Evolutionary conservation across 768 basidiomycete genomes (phyloP).

Genomic region (Daedaleopsis nitida): DNA sequence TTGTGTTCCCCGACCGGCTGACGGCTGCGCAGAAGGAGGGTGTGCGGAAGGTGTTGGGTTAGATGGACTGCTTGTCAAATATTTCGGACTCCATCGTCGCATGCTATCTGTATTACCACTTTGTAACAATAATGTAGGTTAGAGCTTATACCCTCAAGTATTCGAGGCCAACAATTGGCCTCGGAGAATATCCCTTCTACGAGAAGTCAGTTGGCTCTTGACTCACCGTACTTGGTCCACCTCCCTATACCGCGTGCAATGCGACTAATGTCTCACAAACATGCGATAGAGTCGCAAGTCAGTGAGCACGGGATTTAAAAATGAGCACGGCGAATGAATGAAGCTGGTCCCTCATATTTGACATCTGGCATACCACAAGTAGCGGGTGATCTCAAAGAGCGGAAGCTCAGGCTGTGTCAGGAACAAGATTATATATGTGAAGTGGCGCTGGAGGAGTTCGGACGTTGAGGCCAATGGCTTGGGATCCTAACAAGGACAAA

Average conservation of each 20-base stretch:
- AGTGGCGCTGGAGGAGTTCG: background rate
- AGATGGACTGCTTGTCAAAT: background rate
- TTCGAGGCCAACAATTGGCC: too few relatives aligned
- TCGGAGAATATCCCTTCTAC: too few relatives aligned
- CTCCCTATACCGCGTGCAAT: too few relatives aligned
- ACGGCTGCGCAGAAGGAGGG: slow-evolving; percentile 81
- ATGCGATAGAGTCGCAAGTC: too few relatives aligned
- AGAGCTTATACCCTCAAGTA: slow-evolving; percentile 13
- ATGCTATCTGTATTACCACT: slow-evolving; percentile 13
- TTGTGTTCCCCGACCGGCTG: slow-evolving; percentile 79
- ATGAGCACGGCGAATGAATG: too few relatives aligned
- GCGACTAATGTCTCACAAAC: too few relatives aligned
- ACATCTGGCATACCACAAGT: too few relatives aligned
- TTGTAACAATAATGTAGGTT: slow-evolving; percentile 12
- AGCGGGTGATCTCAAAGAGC: background rate
- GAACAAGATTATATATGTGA: background rate
- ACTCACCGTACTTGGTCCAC: too few relatives aligned
- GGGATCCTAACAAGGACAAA: slow-evolving; percentile 26
- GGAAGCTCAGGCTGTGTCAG: background rate
- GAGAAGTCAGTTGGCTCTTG: too few relatives aligned
- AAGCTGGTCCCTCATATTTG: too few relatives aligned
- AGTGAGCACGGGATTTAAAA: too few relatives aligned
- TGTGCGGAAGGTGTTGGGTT: slow-evolving; percentile 63
- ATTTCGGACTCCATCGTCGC: background rate
- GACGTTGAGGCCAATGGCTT: slow-evolving; percentile 18